Evolutionary conservation across 371 early-diverging fungal species (phyloP).

Genomic region (Syncephalastrum sp.): DNA sequence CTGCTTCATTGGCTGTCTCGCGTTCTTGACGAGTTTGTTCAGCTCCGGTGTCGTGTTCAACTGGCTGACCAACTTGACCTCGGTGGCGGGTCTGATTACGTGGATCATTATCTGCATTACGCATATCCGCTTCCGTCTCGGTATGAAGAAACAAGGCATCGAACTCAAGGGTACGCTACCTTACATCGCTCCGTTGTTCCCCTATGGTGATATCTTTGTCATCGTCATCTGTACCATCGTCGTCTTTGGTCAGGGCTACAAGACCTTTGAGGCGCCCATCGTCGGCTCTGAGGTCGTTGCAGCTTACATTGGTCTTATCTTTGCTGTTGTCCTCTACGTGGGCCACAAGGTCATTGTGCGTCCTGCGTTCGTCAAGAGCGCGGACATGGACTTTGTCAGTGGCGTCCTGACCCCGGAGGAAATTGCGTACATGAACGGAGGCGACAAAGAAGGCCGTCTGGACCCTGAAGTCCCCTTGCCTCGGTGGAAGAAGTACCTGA

Average conservation of each 20-base stretch:
- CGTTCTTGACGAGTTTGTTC: slow-evolving; percentile 54
- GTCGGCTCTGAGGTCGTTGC: slow-evolving; percentile 39
- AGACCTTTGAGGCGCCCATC: slow-evolving; percentile 49
- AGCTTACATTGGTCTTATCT: slow-evolving; percentile 54
- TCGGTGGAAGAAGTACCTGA: slow-evolving; percentile 15
- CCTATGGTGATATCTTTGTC: slow-evolving; percentile 69
- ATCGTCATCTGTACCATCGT: slow-evolving; percentile 61
- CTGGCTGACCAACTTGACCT: slow-evolving; percentile 71
- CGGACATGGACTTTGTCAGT: slow-evolving; percentile 51
- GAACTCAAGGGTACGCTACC: slow-evolving; percentile 59
- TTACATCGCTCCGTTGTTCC: slow-evolving; percentile 72
- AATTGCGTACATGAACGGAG: slow-evolving; percentile 15
- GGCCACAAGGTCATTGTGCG: slow-evolving; percentile 51
- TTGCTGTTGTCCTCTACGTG: slow-evolving; percentile 52
- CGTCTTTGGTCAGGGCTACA: slow-evolving; percentile 71
- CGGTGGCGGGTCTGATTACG: slow-evolving; percentile 77
- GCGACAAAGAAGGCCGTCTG: slow-evolving; percentile 9
- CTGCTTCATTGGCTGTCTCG: slow-evolving; percentile 59
- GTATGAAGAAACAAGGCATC: slow-evolving; percentile 70
- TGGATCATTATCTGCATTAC: slow-evolving; percentile 81
- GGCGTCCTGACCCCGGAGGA: slow-evolving; percentile 34
- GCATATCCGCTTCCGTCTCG: slow-evolving; percentile 86
- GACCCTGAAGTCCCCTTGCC: slow-evolving; percentile 19
- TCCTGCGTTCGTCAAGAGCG: slow-evolving; percentile 32
- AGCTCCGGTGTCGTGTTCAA: slow-evolving; percentile 70